Evolutionary conservation across 2,329 filamentous ascomycete species (phyloP), one percentile per base, ranked within the genome.

Genomic region (Fusarium sp.): DNA sequence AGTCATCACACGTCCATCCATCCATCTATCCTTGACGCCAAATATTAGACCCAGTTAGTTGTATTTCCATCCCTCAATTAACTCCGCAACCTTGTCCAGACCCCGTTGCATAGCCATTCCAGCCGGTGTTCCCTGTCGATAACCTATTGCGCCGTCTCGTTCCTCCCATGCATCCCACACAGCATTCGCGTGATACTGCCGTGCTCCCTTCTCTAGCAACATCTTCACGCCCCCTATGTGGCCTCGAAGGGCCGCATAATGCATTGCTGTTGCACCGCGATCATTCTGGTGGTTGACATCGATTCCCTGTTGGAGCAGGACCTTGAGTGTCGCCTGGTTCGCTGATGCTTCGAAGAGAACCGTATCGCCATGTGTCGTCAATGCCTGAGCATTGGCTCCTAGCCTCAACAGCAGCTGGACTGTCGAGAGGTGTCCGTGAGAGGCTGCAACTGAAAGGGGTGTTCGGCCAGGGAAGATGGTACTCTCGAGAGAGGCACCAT

Each of bases 141-240:
- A 76, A 10, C 63, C 65, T 48, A 60, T 61, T 46, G 66, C 68
- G 12, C 65, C 67, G 48, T 76, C 73, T 40, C 74, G 73, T 51
- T 76, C 72, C 57, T 76, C 74, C 73, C 73, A 74, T 7, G 57
- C 66, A 68, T 76, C 73, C 69, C 74, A 76, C 37, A 76, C 73
- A 11, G 73, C 73, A 48, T 71, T 76, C 43, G 74, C 74, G 48
- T 75, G 73, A 43, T 66, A 72, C 31, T 76, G 74, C 18, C 70
- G 71, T 27, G 74, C 74, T 23, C 74, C 74, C 36, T 64, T 76
- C 37, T 75, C 74, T 12, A 76, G 56, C 7, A 76, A 52, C 57
- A 74, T 61, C 15, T 55, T 66, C 18, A 75, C 74, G 23, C 69
- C 66, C 3, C 60, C 73, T 3, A 75, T 52, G 40, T 76, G 73